Conservation (phyloP, 2,329 filamentous ascomycete species). For the Curvularia spicifera region DNA sequence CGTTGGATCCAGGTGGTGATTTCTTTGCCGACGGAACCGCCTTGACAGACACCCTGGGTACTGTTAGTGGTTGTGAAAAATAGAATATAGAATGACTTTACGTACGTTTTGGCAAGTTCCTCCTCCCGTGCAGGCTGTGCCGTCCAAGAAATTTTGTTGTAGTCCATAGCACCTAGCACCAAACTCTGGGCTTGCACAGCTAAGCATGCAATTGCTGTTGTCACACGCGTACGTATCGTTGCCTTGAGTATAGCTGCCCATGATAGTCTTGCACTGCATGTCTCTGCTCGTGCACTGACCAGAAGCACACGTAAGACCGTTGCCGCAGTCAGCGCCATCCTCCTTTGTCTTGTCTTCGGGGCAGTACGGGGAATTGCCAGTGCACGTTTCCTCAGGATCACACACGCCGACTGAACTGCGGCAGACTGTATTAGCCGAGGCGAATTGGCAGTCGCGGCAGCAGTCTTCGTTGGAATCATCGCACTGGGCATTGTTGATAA, state of each 20-base stretch:
- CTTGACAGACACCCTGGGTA: slow-evolving; percentile 72
- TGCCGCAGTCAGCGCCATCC: slow-evolving; percentile 76
- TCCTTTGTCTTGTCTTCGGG: slow-evolving; percentile 72
- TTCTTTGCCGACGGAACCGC: slow-evolving; percentile 71
- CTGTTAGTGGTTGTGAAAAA: slow-evolving; percentile 12
- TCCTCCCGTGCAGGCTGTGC: slow-evolving; percentile 81
- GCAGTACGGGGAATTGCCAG: slow-evolving; percentile 73
- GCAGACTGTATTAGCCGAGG: slow-evolving; percentile 74
- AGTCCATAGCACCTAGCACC: slow-evolving; percentile 72
- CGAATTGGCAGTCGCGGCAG: slow-evolving; percentile 74
- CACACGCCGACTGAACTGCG: slow-evolving; percentile 79
- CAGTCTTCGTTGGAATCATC: slow-evolving; percentile 86
- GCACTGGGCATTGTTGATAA: slow-evolving; percentile 76
- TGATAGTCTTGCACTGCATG: slow-evolving; percentile 83
- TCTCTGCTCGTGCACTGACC: slow-evolving; percentile 95
- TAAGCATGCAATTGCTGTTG: slow-evolving; percentile 72
- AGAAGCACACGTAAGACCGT: slow-evolving; percentile 77
- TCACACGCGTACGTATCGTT: slow-evolving; percentile 85
- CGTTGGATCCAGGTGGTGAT: slow-evolving; percentile 76
- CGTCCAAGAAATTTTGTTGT: slow-evolving; percentile 92
- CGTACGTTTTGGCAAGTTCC: slow-evolving; percentile 74
- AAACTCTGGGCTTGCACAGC: slow-evolving; percentile 75
- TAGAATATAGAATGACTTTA: not conserved
- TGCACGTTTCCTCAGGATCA: slow-evolving; percentile 84
- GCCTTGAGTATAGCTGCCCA: slow-evolving; percentile 74